These are phyloP conservation scores for Stipa capillata DNA, from an alignment of 176 grass and related monocot species.

Conservation along the genomic window DNA sequence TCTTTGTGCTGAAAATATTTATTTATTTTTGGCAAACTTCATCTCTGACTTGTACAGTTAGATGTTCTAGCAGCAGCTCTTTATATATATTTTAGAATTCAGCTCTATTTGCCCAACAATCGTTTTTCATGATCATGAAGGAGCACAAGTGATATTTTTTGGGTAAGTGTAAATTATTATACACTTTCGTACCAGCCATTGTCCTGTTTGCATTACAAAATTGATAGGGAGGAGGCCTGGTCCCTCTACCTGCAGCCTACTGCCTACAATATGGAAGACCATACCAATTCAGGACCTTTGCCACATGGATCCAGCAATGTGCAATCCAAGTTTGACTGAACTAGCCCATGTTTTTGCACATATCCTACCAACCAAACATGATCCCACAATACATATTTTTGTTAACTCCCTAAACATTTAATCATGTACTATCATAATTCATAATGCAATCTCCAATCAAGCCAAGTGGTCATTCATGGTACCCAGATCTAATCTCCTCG, in stretches of 20 bases:
- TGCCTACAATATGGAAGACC: constrained; percentile 2
- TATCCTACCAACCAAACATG: constrained; percentile 1
- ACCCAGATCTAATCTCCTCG: constrained; percentile 8
- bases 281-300: neutral
- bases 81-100: no score
- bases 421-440: neutral
- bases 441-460: neutral
- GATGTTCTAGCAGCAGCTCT: neutral
- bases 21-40: neutral
- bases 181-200: neutral
- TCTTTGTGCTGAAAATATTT: neutral
- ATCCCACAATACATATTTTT: neutral
- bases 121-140: no score
- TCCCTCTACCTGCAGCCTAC: neutral
- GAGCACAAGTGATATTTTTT: neutral
- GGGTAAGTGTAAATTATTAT: neutral
- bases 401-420: neutral
- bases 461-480: neutral
- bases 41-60: neutral
- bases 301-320: constrained; percentile 19
- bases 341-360: neutral
- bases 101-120: no score
- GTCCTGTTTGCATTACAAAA: neutral
- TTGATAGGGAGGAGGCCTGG: neutral
- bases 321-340: neutral